Base-by-base conservation (phyloP, 371 early-diverging fungal genomes). In the Mortierella sp. region DNA sequence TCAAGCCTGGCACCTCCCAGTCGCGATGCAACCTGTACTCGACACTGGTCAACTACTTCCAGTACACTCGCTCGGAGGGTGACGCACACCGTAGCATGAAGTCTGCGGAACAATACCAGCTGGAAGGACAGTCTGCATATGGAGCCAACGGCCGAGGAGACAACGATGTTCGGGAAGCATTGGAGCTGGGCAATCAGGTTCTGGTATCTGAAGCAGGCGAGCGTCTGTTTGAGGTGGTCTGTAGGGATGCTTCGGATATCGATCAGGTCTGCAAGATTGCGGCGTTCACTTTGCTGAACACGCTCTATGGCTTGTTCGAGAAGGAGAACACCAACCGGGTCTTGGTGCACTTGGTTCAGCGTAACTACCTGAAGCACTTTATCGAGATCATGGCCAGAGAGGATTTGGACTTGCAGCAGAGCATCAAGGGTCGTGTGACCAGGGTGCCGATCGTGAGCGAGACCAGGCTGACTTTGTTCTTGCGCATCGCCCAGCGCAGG, bases 1-100 rank as follows among this genome's bases (percentile, higher is more conserved):
- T 93, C 58, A 90, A 90, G 19, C 87, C 93, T 0, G 93, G 92
- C 9, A 89, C 93, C 2, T 91, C 94, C 6, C 88, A 94, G 24
- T 90, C 90, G 38, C 93, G 99, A 2, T 96, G 96, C 42, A 96
- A 97, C 86, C 84, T 97, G 75, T 98, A 98, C 89, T 90, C 94
- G 28, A 91, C 96, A 0, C 81, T 98, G 50, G 91, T 95, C 72
- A 91, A 92, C 74, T 94, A 95, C 73, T 84, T 97, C 47, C 92
- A 92, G 75, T 95, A 92, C 88, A 85, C 85, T 16, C 85, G 85
- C 9, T 83, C 80, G 14, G 87, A 82, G 50, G 71, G 79, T 10
- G 82, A 83, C 16, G 73, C 70, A 1, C 76, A 74, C 52, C 68
- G 75, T 38, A 81, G 79, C 58, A 44, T 60, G 16, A 76, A 77